Evolutionary conservation across 2,329 filamentous ascomycete species (phyloP).

Genomic region (Exophiala calicioides): DNA sequence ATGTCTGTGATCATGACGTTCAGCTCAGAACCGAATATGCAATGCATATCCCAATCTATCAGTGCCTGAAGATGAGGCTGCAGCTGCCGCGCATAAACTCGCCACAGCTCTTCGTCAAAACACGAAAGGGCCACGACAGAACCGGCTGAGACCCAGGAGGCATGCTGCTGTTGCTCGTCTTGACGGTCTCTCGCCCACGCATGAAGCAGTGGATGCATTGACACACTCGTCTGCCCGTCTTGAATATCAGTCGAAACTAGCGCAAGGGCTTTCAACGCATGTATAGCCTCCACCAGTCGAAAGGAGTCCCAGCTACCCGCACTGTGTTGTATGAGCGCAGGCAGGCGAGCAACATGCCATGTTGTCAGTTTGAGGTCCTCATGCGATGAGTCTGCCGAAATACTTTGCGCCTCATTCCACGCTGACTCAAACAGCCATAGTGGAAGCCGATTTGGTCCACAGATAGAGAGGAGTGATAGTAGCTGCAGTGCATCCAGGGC

Average conservation of each 20-base stretch:
- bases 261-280: conserved; percentile 35
- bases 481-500: conserved; percentile 34
- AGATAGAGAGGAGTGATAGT: conserved; percentile 35
- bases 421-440: conserved; percentile 35
- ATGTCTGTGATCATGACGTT: too few species aligned
- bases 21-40: too few species aligned
- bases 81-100: neutral
- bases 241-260: conserved; percentile 28
- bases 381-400: conserved; percentile 1
- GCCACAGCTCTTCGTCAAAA: neutral
- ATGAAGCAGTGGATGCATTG: conserved; percentile 6
- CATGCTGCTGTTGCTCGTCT: neutral
- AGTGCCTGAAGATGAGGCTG: too few species aligned
- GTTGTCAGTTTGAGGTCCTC: conserved; percentile 13
- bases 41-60: too few species aligned
- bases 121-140: neutral
- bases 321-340: conserved; percentile 22
- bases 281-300: conserved; percentile 33
- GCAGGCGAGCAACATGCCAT: conserved; percentile 29
- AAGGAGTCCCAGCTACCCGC: conserved; percentile 34
- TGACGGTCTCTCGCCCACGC: neutral
- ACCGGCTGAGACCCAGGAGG: neutral
- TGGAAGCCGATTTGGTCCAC: conserved; percentile 33
- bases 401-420: conserved; percentile 27
- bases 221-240: neutral